Percentiles rank a stretch among this genome's conserved stretches.
Conservation (phyloP, 495 filamentous ascomycete genomes). For the Penicillium arizonense region DNA sequence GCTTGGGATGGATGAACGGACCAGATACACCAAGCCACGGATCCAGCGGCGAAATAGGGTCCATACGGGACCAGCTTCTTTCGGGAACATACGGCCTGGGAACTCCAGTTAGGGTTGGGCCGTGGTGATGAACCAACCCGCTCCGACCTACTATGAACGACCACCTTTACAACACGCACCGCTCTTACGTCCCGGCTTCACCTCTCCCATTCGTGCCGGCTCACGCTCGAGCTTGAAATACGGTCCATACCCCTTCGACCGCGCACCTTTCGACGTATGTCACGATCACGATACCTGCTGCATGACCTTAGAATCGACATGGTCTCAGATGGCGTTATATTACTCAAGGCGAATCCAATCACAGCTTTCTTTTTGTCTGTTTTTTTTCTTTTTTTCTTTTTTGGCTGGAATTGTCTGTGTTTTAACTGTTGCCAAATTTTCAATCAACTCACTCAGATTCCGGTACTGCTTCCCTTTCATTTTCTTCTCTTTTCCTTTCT, state of each 20-base stretch:
- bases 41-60: constrained; percentile 52
- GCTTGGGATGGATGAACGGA: constrained; percentile 74
- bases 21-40: constrained; percentile 45
- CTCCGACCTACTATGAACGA: constrained; percentile 4
- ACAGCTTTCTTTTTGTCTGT: constrained; percentile 22
- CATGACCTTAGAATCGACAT: constrained; percentile 43
- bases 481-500: constrained; percentile 6
- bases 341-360: constrained; percentile 34
- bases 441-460: constrained; percentile 1
- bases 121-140: constrained; percentile 51
- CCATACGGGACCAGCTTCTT: constrained; percentile 75
- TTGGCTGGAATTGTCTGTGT: constrained; percentile 4
- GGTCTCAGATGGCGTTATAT: constrained; percentile 45
- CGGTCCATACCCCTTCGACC: constrained; percentile 29
- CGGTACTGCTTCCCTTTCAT: constrained; percentile 9
- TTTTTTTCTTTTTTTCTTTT: constrained; percentile 9
- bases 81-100: constrained; percentile 73
- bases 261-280: constrained; percentile 39
- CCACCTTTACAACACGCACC: constrained; percentile 11
- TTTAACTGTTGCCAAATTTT: constrained; percentile 1
- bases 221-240: constrained; percentile 15
- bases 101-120: constrained; percentile 68
- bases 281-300: constrained; percentile 49
- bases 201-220: constrained; percentile 12
- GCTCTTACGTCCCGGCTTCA: constrained; percentile 5